Conservation (phyloP, 257 asterid genomes). For the Solanum sejunctum region DNA sequence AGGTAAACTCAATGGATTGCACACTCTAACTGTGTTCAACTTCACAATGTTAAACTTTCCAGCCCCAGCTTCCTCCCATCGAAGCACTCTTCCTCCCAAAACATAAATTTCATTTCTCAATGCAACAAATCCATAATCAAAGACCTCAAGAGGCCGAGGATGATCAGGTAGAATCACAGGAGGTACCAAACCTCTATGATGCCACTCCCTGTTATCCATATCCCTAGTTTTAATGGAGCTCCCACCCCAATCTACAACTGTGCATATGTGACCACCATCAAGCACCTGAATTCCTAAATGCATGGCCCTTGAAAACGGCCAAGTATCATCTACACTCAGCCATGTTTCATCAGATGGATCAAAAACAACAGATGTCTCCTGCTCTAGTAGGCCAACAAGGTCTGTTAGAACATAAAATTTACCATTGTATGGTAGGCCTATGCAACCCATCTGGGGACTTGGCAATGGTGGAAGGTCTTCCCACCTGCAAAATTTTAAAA, state of each 20-base stretch:
- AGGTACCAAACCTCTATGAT: neutral
- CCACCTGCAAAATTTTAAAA: neutral
- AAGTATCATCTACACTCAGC: neutral
- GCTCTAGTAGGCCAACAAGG: conserved; percentile 3
- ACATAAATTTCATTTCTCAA: neutral
- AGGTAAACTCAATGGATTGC: neutral
- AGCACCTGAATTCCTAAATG: conserved; percentile 4
- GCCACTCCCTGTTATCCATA: neutral
- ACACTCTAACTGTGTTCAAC: neutral
- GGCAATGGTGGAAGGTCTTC: neutral
- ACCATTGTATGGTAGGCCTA: neutral
- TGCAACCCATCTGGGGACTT: neutral
- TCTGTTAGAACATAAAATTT: neutral
- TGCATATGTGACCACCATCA: conserved; percentile 3
- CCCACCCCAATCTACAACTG: conserved; percentile 2
- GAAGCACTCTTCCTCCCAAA: conserved; percentile 3
- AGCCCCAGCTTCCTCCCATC: neutral
- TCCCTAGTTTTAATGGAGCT: neutral
- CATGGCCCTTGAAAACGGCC: neutral
- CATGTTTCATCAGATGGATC: neutral
- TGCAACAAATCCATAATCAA: conserved; percentile 3
- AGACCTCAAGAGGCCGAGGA: neutral
- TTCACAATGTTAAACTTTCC: neutral
- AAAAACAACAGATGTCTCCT: neutral
- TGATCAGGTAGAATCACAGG: conserved; percentile 3